These are phyloP conservation scores for Termitomyces sp. DNA, from an alignment of 768 basidiomycete species.

Conservation along the genomic window DNA sequence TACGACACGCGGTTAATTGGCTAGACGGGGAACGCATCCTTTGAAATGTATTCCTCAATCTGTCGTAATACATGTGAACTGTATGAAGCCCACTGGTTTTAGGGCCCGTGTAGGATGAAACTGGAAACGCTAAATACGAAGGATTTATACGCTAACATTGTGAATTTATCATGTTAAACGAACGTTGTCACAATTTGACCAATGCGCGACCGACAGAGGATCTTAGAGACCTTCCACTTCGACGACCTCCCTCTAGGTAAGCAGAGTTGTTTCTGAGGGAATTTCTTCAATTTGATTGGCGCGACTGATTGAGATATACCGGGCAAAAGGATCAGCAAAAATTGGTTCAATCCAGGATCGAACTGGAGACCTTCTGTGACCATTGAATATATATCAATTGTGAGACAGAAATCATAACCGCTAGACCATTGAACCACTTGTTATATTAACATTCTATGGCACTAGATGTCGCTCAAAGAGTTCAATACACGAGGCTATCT, in stretches of 20 bases:
- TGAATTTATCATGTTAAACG: too few species aligned
- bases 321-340: constrained; percentile 7
- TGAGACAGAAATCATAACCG: constrained; percentile 36
- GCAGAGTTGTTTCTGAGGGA: too few species aligned
- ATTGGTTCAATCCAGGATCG: constrained; percentile 39
- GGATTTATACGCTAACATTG: too few species aligned
- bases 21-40: not conserved
- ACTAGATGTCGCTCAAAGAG: too few species aligned
- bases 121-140: not conserved
- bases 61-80: not conserved
- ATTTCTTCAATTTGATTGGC: too few species aligned
- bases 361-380: constrained; percentile 40
- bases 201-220: too few species aligned
- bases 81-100: not conserved
- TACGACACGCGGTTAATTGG: constrained; percentile 13
- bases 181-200: too few species aligned
- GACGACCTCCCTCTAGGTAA: too few species aligned
- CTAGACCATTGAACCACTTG: constrained; percentile 22
- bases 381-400: constrained; percentile 11
- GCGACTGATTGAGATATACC: too few species aligned
- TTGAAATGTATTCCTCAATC: not conserved
- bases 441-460: too few species aligned
- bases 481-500: too few species aligned
- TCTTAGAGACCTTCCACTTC: too few species aligned
- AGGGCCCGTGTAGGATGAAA: not conserved